These are phyloP conservation scores for Vickermania spadyakhi DNA, from an alignment of 208 protist genomes.

Conservation along the genomic window DNA sequence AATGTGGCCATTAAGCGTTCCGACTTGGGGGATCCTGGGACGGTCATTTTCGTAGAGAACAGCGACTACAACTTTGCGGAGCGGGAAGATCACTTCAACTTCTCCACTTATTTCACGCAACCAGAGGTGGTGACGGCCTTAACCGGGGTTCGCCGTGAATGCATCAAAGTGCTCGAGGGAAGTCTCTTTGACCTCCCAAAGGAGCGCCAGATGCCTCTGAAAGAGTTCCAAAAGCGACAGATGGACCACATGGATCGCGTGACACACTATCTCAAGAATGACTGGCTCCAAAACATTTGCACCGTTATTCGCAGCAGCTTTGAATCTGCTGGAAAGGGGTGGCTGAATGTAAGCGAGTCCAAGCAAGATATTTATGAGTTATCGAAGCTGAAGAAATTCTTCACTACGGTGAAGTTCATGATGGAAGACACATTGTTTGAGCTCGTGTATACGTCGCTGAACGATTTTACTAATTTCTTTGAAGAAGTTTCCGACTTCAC, in stretches of 20 bases:
- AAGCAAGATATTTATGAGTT: slow-evolving; percentile 96
- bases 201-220: slow-evolving; percentile 85
- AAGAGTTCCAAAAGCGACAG: slow-evolving; percentile 78
- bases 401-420: slow-evolving; percentile 95
- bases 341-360: slow-evolving; percentile 94
- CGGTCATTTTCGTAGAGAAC: slow-evolving; percentile 49
- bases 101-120: slow-evolving; percentile 92
- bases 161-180: slow-evolving; percentile 83
- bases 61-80: slow-evolving; percentile 66
- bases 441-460: slow-evolving; percentile 85
- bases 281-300: slow-evolving; percentile 88
- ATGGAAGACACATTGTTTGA: slow-evolving; percentile 95
- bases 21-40: slow-evolving; percentile 37
- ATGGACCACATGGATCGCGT: slow-evolving; percentile 58
- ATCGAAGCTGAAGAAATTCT: slow-evolving; percentile 97
- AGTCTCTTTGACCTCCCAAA: slow-evolving; percentile 86
- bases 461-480: slow-evolving; percentile 85
- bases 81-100: slow-evolving; percentile 78
- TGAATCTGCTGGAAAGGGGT: slow-evolving; percentile 95
- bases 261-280: slow-evolving; percentile 78
- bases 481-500: slow-evolving; percentile 87
- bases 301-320: slow-evolving; percentile 82
- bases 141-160: slow-evolving; percentile 80
- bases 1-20: slow-evolving; percentile 68
- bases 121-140: slow-evolving; percentile 87